Evolutionary conservation across 768 basidiomycete species (phyloP), one percentile per base, ranked within the genome.

Genomic region (Pisolithus sp.): DNA sequence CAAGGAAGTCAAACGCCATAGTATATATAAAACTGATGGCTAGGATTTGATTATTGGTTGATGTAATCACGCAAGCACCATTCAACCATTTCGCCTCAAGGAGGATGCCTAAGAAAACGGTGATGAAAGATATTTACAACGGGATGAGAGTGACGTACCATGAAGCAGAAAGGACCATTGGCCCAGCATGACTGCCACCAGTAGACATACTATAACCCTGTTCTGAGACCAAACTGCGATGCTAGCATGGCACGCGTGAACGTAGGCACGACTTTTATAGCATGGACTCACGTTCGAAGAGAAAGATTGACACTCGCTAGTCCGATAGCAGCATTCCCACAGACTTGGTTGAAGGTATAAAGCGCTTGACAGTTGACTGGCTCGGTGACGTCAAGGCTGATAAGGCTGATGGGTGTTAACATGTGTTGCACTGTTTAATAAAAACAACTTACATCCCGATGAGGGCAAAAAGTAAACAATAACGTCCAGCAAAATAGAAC

Each of bases 111-210:
- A 46, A 20, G 36, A 12, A 36, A 37, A 8, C 28, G 8, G 39
- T 37, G 31, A 30, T 40, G 20, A 42, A 61, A 30, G 40, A 46
- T 20, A 46, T 46, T 46, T 28, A 30, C 24, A 9, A 21, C 37
- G 24, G 15, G 37, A 24, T 30, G 10, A 31, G 17, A 13, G 26
- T 23, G 39, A 54, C 68, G 24, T 55, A 83, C 85, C 85, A 59
- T 84, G 83, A 28, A 87, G 68, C 26, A 86, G 71, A 39, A 87
- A 71, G 4, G 83, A 83, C 85, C 84, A 87, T 60, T 87, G 85
- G 0, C 76, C 85, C 17, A 86, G 68, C 54, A 85, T 85, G 46
- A 86, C 65, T 3, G 71, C 49, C 20, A 82, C 64, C 2, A 87
- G 71, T 20, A 78, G 77, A 12, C 68, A 47, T 24, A 80, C 72